A percentile compares a stretch with the other conserved stretches of the same genome.
These are phyloP conservation scores for Penicillium sp. DNA, from an alignment of 2,329 filamentous ascomycete genomes.

Conservation along the genomic window DNA sequence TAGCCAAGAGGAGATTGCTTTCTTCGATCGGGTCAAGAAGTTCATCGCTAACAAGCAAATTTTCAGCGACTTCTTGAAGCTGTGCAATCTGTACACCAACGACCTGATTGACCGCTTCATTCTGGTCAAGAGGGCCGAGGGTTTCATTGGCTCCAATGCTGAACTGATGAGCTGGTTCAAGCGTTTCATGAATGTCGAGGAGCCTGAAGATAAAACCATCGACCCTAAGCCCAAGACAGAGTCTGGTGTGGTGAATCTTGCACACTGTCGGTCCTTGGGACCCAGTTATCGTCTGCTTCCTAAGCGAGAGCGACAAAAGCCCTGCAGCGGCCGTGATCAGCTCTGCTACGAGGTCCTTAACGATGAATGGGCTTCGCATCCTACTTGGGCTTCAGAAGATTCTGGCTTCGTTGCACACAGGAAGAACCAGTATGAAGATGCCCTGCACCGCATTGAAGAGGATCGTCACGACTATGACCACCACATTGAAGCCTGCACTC, in stretches of 20 bases:
- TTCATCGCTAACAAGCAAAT: conserved; percentile 86
- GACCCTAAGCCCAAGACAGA: conserved; percentile 73
- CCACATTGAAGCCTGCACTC: conserved; percentile 90
- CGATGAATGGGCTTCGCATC: conserved; percentile 97
- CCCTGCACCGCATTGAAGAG: conserved; percentile 91
- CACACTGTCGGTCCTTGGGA: conserved; percentile 90
- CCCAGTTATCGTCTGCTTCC: conserved; percentile 92
- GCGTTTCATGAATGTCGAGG: conserved; percentile 67
- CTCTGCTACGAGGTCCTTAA: conserved; percentile 91
- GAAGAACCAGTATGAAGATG: conserved; percentile 93
- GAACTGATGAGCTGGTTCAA: conserved; percentile 90
- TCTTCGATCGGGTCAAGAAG: conserved; percentile 97
- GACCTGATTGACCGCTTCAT: conserved; percentile 84
- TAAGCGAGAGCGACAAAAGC: conserved; percentile 82
- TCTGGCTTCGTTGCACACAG: conserved; percentile 95
- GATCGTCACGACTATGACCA: conserved; percentile 98
- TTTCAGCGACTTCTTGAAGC: conserved; percentile 93
- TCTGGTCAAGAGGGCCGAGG: conserved; percentile 72
- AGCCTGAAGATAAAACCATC: conserved; percentile 69
- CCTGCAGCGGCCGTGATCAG: conserved; percentile 89
- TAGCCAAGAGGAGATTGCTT: conserved; percentile 77
- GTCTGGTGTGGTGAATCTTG: conserved; percentile 74
- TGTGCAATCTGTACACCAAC: conserved; percentile 91
- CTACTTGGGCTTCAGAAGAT: conserved; percentile 97
- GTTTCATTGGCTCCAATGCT: conserved; percentile 80